A percentile compares a stretch with the other conserved stretches of the same genome.
These are phyloP conservation scores for Scedosporium apiospermum DNA, from an alignment of 2,329 filamentous ascomycete genomes.

Conservation along the genomic window DNA sequence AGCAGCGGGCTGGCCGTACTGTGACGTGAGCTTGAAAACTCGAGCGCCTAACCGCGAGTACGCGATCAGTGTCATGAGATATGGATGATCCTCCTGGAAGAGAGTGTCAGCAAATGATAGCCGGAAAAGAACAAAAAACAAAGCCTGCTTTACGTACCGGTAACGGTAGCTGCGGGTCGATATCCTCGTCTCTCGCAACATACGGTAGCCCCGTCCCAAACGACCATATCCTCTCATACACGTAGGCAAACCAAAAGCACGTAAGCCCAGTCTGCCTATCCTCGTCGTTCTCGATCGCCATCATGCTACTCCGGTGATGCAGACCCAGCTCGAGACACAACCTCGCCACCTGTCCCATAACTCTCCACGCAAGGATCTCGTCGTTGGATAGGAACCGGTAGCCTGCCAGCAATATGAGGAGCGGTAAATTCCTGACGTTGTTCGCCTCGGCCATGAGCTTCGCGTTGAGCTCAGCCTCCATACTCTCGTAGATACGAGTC, in stretches of 20 bases:
- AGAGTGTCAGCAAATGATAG: slow-evolving; percentile 12
- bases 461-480: slow-evolving; percentile 61
- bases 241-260: slow-evolving; percentile 80
- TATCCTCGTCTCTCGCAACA: slow-evolving; percentile 74
- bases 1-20: slow-evolving; percentile 51
- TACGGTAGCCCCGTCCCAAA: slow-evolving; percentile 86
- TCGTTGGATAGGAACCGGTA: slow-evolving; percentile 84
- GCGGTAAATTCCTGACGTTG: slow-evolving; percentile 36
- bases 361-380: slow-evolving; percentile 75
- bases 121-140: too few relatives aligned
- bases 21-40: slow-evolving; percentile 74
- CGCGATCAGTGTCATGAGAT: slow-evolving; percentile 73
- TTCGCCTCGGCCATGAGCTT: slow-evolving; percentile 47
- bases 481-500: slow-evolving; percentile 63
- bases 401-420: slow-evolving; percentile 42
- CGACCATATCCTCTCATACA: slow-evolving; percentile 78
- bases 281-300: slow-evolving; percentile 57
- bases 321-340: slow-evolving; percentile 74
- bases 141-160: slow-evolving; percentile 47
- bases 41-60: slow-evolving; percentile 78
- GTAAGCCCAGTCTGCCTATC: slow-evolving; percentile 60
- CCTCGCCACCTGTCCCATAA: slow-evolving; percentile 74
- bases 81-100: slow-evolving; percentile 47
- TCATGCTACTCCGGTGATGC: slow-evolving; percentile 67
- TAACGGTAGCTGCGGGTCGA: slow-evolving; percentile 69